phyloP scores from a whole-genome alignment of 1,284 basidiomycete genomes.

The Ceratobasidium sp. region DNA sequence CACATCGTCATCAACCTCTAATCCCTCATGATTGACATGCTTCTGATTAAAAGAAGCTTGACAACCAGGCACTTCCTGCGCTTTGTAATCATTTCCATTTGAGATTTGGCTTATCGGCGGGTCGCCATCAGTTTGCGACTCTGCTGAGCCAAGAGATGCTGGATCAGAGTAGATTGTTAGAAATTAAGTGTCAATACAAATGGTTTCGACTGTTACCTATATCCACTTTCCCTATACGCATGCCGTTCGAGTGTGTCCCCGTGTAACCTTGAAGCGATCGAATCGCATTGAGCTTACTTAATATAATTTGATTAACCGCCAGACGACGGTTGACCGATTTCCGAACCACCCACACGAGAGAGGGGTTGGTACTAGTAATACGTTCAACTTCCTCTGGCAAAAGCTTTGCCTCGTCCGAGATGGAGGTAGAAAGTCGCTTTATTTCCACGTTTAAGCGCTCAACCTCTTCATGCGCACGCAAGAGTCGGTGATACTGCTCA shows the following conservation, averaged over 20 bases:
- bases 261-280: neutral
- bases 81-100: too few species aligned
- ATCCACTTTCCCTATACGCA: too few species aligned
- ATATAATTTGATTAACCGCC: neutral
- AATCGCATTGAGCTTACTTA: neutral
- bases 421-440: neutral
- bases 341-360: neutral
- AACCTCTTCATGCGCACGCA: constrained; percentile 4
- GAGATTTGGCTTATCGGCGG: too few species aligned
- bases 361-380: neutral
- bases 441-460: neutral
- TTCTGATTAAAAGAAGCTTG: neutral
- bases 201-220: too few species aligned
- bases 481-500: neutral
- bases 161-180: too few species aligned
- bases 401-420: neutral
- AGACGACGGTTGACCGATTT: neutral
- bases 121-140: too few species aligned
- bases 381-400: neutral
- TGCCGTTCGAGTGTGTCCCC: neutral
- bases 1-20: neutral
- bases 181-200: too few species aligned
- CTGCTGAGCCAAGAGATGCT: too few species aligned
- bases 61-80: neutral
- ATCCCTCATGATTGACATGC: neutral